Conservation (phyloP, 495 filamentous ascomycete species). For the Xylaria bambusicola region DNA sequence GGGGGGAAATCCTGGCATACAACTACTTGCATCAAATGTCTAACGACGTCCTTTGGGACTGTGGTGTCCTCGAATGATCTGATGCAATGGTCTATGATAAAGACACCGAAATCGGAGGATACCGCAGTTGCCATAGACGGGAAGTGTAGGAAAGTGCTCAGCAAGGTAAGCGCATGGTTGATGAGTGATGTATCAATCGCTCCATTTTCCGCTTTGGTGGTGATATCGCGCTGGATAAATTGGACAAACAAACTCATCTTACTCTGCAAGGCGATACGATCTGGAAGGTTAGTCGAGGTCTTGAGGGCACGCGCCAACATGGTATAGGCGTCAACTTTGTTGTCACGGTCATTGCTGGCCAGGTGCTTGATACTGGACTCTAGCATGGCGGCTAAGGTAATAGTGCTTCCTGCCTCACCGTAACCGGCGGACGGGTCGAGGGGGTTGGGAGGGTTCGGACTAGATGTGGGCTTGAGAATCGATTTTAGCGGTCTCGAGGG, state of each 20-base stretch:
- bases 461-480: slow-evolving; percentile 73
- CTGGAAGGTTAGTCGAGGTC: slow-evolving; percentile 74
- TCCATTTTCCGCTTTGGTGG: slow-evolving; percentile 52
- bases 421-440: slow-evolving; percentile 41
- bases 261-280: slow-evolving; percentile 66
- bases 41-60: slow-evolving; percentile 73
- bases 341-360: slow-evolving; percentile 64
- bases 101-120: slow-evolving; percentile 73
- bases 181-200: slow-evolving; percentile 63
- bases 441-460: slow-evolving; percentile 35
- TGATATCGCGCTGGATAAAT: slow-evolving; percentile 79
- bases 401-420: slow-evolving; percentile 41
- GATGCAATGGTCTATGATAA: slow-evolving; percentile 78
- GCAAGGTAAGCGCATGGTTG: slow-evolving; percentile 73
- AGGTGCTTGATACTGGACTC: slow-evolving; percentile 80
- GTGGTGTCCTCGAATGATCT: slow-evolving; percentile 56
- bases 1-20: slow-evolving; percentile 73
- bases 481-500: slow-evolving; percentile 70
- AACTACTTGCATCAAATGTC: slow-evolving; percentile 75
- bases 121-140: slow-evolving; percentile 63
- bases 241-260: slow-evolving; percentile 74
- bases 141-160: slow-evolving; percentile 70
- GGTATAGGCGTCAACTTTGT: slow-evolving; percentile 83
- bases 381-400: slow-evolving; percentile 70
- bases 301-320: slow-evolving; percentile 73